Conservation (phyloP, 805 yeast genomes). For the Maudiozyma serrabonitensis region DNA sequence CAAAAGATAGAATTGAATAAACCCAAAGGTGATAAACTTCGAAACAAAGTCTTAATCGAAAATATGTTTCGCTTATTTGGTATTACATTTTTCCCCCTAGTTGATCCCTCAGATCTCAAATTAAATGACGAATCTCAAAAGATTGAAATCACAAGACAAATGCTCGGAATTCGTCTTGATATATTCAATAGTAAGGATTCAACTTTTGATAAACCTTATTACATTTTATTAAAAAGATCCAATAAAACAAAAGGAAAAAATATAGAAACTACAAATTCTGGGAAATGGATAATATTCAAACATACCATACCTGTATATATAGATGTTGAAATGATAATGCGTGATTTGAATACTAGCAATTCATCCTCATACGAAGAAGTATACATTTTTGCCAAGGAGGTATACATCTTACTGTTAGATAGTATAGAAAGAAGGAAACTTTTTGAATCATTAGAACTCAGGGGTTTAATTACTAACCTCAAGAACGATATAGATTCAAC, state of each 20-base stretch:
- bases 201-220: constrained; percentile 30
- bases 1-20: background rate
- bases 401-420: constrained; percentile 14
- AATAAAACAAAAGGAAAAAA: constrained; percentile 10
- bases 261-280: background rate
- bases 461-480: constrained; percentile 10
- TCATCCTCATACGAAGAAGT: constrained; percentile 12
- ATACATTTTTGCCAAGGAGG: constrained; percentile 21
- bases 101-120: constrained; percentile 27
- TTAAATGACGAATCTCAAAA: constrained; percentile 8
- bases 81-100: constrained; percentile 32
- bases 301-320: constrained; percentile 31
- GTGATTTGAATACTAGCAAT: constrained; percentile 8
- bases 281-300: constrained; percentile 28
- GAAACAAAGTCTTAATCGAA: constrained; percentile 22
- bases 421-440: constrained; percentile 7
- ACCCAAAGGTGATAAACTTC: constrained; percentile 2
- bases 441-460: constrained; percentile 10
- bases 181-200: constrained; percentile 22
- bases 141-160: constrained; percentile 11
- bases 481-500: constrained; percentile 16
- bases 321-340: constrained; percentile 13
- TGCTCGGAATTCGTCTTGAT: constrained; percentile 34
- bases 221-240: constrained; percentile 26
- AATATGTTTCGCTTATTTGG: constrained; percentile 33